Base-by-base conservation (phyloP, 2,329 filamentous ascomycete species). In the Hortaea werneckii region DNA sequence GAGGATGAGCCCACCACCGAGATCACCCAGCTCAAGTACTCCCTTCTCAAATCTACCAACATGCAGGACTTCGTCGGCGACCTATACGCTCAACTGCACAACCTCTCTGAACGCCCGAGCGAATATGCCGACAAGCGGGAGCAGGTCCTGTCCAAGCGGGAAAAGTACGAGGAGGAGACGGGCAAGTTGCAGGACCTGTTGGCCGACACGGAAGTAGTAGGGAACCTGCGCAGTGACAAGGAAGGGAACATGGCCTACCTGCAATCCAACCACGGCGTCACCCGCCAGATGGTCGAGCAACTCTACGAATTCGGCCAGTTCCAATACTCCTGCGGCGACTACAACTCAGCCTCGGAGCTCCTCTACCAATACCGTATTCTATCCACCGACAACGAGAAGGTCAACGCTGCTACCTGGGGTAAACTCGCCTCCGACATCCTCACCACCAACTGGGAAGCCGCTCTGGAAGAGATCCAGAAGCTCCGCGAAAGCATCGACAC, bases 41-140 rank as follows among this genome's bases (percentile, higher is more conserved):
- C 90, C 71, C 81, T 98, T 48, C 80, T 98, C 58, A 90, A 94
- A 74, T 83, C 88, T 67, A 96, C 92, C 62, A 95, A 96, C 76
- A 98, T 98, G 92, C 92, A 85, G 61, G 92, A 98, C 70, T 98
- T 94, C 67, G 87, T 96, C 45, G 89, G 89, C 63, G 85, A 83
- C 62, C 74, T 98, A 56, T 87, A 94, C 76, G 85, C 85, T 66
- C 85, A 95, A 63, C 80, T 98, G 56, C 81, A 96, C 73, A 77
- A 82, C 58, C 79, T 87, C 54, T 76, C 84, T 50, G 78, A 86
- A 51, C 73, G 85, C 45, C 89, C 92, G 42, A 77, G 83, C 53
- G 88, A 95, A 69, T 96, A 89, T 68, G 79, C 81, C 59, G 82
- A 85, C 67, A 94, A 92, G 81, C 79, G 87, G 63, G 85, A 95